A percentile compares a stretch with the other conserved stretches of the same genome.
phyloP scores from a whole-genome alignment of 768 basidiomycete genomes.

The Xerocomellus dryophilus region DNA sequence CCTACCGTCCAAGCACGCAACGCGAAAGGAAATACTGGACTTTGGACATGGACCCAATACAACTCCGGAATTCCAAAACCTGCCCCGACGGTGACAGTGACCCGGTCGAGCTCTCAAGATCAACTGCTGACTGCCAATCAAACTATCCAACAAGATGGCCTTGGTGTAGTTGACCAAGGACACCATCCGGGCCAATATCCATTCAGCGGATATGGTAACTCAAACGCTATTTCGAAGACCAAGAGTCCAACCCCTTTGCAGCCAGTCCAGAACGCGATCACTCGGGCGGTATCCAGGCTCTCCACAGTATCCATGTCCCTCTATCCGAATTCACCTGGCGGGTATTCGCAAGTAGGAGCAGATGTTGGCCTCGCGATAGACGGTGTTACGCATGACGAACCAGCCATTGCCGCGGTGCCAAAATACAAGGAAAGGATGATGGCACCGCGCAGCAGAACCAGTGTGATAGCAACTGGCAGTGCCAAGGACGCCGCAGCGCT shows the following conservation, averaged over 20 bases:
- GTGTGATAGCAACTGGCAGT: conserved; percentile 18
- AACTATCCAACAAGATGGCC: conserved; percentile 6
- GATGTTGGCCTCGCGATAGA: conserved; percentile 38
- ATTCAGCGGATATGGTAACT: conserved; percentile 28
- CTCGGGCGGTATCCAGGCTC: conserved; percentile 39
- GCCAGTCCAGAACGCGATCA: conserved; percentile 40
- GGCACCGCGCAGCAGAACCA: conserved; percentile 19
- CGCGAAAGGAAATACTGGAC: conserved; percentile 40
- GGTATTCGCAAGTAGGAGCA: conserved; percentile 19
- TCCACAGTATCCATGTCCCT: conserved; percentile 46
- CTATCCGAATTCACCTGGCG: conserved; percentile 44
- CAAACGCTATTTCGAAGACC: conserved; percentile 20
- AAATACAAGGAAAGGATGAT: conserved; percentile 37
- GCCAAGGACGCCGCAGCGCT: conserved; percentile 21
- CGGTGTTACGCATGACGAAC: conserved; percentile 41
- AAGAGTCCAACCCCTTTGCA: conserved; percentile 34
- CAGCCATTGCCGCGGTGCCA: conserved; percentile 30
- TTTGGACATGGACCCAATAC: conserved; percentile 60
- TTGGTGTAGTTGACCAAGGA: conserved; percentile 6
- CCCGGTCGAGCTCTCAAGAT: conserved; percentile 24
- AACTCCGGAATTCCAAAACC: conserved; percentile 37
- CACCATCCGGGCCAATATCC: conserved; percentile 16
- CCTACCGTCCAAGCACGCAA: conserved; percentile 24
- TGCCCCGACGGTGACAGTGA: conserved; percentile 21
- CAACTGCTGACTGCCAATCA: conserved; percentile 10